A percentile compares a stretch with the other conserved stretches of the same genome.
Evolutionary conservation across 352 stramenopile genomes (phyloP).

Genomic region (Elongisporangium undulatum): DNA sequence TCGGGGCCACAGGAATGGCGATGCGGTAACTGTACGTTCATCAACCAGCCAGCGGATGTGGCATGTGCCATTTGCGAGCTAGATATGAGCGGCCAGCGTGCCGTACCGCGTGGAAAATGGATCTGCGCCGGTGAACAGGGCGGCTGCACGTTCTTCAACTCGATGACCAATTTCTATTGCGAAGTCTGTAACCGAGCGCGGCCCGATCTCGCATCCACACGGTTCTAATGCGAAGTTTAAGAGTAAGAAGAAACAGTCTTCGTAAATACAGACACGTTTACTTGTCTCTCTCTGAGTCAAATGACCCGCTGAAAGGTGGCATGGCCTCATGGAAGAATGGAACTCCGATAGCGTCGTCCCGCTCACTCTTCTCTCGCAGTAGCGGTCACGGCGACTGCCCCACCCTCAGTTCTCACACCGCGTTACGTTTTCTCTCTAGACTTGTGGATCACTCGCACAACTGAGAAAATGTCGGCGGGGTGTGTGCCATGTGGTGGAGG

Average conservation of each 20-base stretch:
- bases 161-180: conserved; percentile 80
- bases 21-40: conserved; percentile 83
- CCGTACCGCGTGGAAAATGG: conserved; percentile 81
- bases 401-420: no score
- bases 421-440: no score
- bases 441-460: no score
- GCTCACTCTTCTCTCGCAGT: no score
- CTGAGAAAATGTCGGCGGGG: no score
- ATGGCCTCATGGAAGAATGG: no score
- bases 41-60: conserved; percentile 71
- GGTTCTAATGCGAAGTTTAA: conserved; percentile 37
- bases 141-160: conserved; percentile 87
- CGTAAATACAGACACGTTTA: no score
- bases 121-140: conserved; percentile 79
- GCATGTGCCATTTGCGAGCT: conserved; percentile 82
- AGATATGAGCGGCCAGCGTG: conserved; percentile 69
- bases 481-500: no score
- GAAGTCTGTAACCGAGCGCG: conserved; percentile 87
- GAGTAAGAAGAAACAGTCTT: not conserved
- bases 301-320: no score
- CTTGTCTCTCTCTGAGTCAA: no score
- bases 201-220: conserved; percentile 61
- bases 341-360: no score
- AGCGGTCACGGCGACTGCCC: no score
- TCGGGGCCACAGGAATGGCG: conserved; percentile 59